These are phyloP conservation scores for Microbotryum intermedium DNA, from an alignment of 1,284 basidiomycete genomes.

Conservation along the genomic window DNA sequence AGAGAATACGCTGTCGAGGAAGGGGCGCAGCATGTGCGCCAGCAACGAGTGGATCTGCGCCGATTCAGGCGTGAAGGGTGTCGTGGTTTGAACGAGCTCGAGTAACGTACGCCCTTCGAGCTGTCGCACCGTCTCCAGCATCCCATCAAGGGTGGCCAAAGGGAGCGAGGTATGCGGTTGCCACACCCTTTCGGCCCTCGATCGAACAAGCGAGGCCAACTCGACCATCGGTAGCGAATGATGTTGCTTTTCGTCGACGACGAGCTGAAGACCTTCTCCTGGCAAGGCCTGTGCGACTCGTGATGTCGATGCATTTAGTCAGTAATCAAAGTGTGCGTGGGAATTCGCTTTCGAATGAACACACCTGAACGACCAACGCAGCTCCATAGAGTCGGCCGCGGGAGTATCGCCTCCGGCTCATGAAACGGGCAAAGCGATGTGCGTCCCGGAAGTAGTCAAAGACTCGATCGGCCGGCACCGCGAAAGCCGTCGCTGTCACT, in stretches of 20 bases:
- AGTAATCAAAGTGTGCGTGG: background rate
- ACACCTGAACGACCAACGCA: constrained; percentile 37
- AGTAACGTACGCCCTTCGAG: constrained; percentile 15
- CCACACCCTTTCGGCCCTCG: background rate
- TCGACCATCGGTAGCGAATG: constrained; percentile 43
- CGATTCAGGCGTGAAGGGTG: constrained; percentile 37
- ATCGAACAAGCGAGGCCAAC: constrained; percentile 32
- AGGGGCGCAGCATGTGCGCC: constrained; percentile 8
- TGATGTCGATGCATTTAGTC: too few species aligned
- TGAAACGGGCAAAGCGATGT: constrained; percentile 38
- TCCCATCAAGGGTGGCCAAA: constrained; percentile 3
- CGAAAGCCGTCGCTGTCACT: constrained; percentile 41
- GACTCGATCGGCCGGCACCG: constrained; percentile 40
- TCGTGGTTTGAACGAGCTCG: constrained; percentile 32
- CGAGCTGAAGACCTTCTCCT: constrained; percentile 42
- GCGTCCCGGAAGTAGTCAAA: constrained; percentile 41
- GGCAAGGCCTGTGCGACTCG: constrained; percentile 39
- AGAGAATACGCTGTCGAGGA: constrained; percentile 14
- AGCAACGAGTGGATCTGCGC: constrained; percentile 7
- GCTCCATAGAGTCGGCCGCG: constrained; percentile 42
- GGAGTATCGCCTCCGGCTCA: constrained; percentile 35
- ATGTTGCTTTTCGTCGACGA: constrained; percentile 39
- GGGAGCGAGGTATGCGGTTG: background rate
- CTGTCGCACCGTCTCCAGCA: constrained; percentile 1
- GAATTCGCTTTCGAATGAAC: background rate